Evolutionary conservation across 202 grass and related monocot genomes (phyloP).

Genomic region (Carex arenaria): DNA sequence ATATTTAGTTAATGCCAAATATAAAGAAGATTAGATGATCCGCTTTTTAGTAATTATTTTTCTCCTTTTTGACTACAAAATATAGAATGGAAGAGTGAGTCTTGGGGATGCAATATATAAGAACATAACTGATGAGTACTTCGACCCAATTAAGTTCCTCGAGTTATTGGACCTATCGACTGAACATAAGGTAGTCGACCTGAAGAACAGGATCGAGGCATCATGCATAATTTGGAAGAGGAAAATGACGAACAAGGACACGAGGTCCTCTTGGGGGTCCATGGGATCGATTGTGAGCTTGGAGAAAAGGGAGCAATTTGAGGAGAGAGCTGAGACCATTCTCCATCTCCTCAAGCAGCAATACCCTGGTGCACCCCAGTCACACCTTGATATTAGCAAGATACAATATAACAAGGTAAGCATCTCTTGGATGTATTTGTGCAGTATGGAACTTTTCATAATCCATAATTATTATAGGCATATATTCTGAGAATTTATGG

Average conservation of each 20-base stretch:
- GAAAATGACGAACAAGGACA: constrained; percentile 90
- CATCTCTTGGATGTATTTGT: neutral
- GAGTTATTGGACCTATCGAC: constrained; percentile 62
- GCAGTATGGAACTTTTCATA: neutral
- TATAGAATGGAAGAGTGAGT: constrained; percentile 81
- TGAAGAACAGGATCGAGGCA: constrained; percentile 96
- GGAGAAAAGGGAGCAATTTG: constrained; percentile 96
- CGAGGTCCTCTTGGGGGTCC: constrained; percentile 67
- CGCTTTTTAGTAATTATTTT: neutral
- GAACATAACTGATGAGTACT: constrained; percentile 73
- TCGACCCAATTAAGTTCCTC: constrained; percentile 66
- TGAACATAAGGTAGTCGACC: constrained; percentile 89
- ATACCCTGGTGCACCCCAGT: constrained; percentile 84
- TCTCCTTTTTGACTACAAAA: neutral
- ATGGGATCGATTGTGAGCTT: constrained; percentile 80
- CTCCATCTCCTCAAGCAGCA: constrained; percentile 84
- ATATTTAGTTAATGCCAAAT: neutral
- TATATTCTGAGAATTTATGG: neutral
- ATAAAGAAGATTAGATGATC: neutral
- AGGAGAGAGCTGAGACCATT: constrained; percentile 95
- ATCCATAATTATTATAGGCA: neutral
- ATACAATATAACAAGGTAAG: constrained; percentile 81
- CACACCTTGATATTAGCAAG: constrained; percentile 86
- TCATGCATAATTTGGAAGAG: constrained; percentile 96
- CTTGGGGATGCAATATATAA: constrained; percentile 86